Evolutionary conservation across 768 basidiomycete genomes (phyloP).

Genomic region (Boletus rubroflammeus): DNA sequence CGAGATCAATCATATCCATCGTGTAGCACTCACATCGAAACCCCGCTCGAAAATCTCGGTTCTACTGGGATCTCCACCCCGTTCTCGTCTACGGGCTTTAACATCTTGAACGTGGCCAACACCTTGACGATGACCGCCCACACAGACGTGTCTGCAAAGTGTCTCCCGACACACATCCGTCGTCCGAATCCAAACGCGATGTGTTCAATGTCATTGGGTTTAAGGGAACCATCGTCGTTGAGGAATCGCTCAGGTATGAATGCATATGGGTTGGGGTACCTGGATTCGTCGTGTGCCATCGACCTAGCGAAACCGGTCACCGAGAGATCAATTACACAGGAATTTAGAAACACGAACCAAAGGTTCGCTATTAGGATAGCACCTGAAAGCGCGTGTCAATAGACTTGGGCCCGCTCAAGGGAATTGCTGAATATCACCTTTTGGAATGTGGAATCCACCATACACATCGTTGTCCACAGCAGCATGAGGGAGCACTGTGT

Average conservation of each 20-base stretch:
- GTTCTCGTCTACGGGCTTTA: conserved; percentile 4
- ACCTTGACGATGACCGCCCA: conserved; percentile 11
- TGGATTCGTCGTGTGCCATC: conserved; percentile 20
- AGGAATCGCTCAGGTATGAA: conserved; percentile 41
- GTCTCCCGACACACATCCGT: conserved; percentile 18
- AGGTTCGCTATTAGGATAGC: conserved; percentile 3
- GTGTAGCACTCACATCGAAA: too few species aligned
- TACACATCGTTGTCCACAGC: conserved; percentile 40
- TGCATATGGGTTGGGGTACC: conserved; percentile 33
- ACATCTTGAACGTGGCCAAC: conserved; percentile 12
- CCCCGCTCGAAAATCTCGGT: neutral
- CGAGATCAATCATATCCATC: too few species aligned
- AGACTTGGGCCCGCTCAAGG: too few species aligned
- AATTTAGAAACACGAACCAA: conserved; percentile 2
- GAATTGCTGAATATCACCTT: conserved; percentile 4
- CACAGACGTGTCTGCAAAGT: conserved; percentile 17
- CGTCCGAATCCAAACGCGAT: conserved; percentile 26
- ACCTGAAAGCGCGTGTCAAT: neutral
- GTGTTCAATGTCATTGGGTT: neutral
- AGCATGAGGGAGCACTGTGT: conserved; percentile 25
- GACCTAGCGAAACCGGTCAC: conserved; percentile 10
- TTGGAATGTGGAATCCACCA: conserved; percentile 47
- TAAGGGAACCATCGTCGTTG: conserved; percentile 20
- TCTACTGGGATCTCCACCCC: conserved; percentile 7
- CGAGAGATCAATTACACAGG: too few species aligned